Evolutionary conservation across 345 rosid genomes (phyloP).

Genomic region (Gossypium raimondii): DNA sequence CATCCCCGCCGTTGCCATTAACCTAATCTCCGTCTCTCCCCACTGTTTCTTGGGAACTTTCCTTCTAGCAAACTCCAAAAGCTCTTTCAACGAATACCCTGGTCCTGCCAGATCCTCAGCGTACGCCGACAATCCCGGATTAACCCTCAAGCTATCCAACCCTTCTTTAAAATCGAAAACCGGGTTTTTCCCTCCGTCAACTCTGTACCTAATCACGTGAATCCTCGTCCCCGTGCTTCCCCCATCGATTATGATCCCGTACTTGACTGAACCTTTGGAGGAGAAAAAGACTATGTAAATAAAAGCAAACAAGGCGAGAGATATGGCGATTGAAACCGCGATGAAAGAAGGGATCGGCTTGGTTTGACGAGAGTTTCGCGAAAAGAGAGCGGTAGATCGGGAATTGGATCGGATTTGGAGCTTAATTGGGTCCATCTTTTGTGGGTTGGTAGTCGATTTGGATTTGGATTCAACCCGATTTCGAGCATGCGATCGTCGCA

Average conservation of each 20-base stretch:
- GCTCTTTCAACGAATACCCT: constrained; percentile 50
- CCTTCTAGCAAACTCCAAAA: constrained; percentile 57
- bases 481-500: constrained; percentile 76
- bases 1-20: constrained; percentile 97
- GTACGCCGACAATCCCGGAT: constrained; percentile 79
- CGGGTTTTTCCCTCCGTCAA: constrained; percentile 9
- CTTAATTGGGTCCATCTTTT: constrained; percentile 53
- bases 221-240: constrained; percentile 20
- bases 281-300: neutral
- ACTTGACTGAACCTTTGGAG: neutral
- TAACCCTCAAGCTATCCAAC: constrained; percentile 54
- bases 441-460: neutral
- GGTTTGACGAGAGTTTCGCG: constrained; percentile 25
- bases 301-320: neutral
- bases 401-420: constrained; percentile 41
- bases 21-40: constrained; percentile 71
- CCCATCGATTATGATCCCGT: constrained; percentile 16
- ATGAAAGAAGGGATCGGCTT: neutral
- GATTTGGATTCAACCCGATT: constrained; percentile 33
- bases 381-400: constrained; percentile 38
- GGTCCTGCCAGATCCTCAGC: constrained; percentile 51
- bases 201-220: constrained; percentile 13
- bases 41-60: constrained; percentile 50
- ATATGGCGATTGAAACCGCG: constrained; percentile 4
- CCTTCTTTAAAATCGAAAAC: constrained; percentile 46